Percentiles rank a stretch among this genome's conserved stretches.
These are phyloP conservation scores for Rhododendron ovatum DNA, from an alignment of 148 eudicot species.

Conservation along the genomic window DNA sequence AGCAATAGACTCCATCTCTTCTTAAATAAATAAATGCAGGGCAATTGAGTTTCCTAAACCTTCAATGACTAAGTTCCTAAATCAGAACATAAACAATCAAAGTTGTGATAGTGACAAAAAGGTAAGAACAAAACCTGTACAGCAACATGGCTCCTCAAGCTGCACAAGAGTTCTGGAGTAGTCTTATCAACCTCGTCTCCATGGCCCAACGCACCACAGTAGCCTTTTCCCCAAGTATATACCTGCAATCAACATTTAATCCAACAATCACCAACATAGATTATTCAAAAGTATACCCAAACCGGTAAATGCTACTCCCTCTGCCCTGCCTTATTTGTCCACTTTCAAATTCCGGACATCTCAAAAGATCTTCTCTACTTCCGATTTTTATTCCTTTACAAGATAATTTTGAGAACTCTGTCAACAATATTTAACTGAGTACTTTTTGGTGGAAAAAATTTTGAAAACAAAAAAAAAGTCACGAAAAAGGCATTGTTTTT, in stretches of 20 bases:
- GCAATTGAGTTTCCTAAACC: not conserved
- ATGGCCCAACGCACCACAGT: constrained; percentile 95
- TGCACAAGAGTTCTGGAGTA: constrained; percentile 54
- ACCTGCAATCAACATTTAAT: constrained; percentile 42
- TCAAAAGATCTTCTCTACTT: not conserved
- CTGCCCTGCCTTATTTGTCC: not conserved
- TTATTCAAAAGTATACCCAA: not conserved
- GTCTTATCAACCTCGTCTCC: constrained; percentile 94
- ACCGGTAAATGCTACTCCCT: not conserved
- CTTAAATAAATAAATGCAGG: not conserved
- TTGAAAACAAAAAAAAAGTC: not conserved
- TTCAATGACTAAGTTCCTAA: not conserved
- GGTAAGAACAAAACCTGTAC: constrained; percentile 57
- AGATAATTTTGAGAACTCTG: not conserved
- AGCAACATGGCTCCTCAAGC: constrained; percentile 58
- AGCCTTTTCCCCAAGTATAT: constrained; percentile 98
- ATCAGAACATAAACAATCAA: not conserved
- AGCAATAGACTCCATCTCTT: not conserved
- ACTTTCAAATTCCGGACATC: not conserved
- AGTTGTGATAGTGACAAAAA: not conserved
- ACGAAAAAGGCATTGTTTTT: not conserved
- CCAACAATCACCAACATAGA: not conserved
- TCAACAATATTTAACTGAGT: not conserved
- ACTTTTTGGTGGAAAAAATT: not conserved
- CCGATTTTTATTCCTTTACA: not conserved